Evolutionary conservation across 139 green algal species (phyloP).

Genomic region (Parachlorella kessleri): DNA sequence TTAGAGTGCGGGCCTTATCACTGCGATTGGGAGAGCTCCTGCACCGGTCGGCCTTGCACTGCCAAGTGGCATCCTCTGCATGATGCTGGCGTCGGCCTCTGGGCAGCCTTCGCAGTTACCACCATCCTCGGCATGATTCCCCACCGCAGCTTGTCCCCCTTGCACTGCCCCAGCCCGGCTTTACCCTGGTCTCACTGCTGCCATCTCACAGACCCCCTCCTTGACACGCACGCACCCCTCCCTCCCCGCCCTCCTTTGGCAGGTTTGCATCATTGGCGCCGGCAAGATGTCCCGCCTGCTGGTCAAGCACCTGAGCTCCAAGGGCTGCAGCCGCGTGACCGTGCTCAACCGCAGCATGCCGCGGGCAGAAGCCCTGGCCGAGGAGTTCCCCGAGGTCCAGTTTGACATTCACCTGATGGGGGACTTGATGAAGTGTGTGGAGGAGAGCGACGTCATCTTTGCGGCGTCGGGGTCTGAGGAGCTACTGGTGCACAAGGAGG

Average conservation of each 20-base stretch:
- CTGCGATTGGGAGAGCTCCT: no score
- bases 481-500: slow-evolving; percentile 77
- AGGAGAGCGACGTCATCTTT: slow-evolving; percentile 91
- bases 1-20: no score
- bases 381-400: slow-evolving; percentile 95
- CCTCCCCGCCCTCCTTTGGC: background rate
- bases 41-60: no score
- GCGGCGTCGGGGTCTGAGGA: slow-evolving; percentile 87
- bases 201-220: no score
- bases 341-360: slow-evolving; percentile 91
- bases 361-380: slow-evolving; percentile 85
- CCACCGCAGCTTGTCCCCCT: background rate
- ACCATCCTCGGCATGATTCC: background rate
- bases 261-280: slow-evolving; percentile 95
- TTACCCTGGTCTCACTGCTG: background rate
- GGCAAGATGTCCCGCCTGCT: slow-evolving; percentile 98
- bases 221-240: background rate
- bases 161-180: no score
- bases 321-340: slow-evolving; percentile 91
- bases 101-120: background rate
- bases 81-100: background rate
- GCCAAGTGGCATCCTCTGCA: no score
- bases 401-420: slow-evolving; percentile 95
- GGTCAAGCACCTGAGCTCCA: slow-evolving; percentile 97
- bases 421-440: slow-evolving; percentile 85